These are phyloP conservation scores for Nakazawaea sp. DNA, from an alignment of 805 yeast genomes.

Conservation along the genomic window DNA sequence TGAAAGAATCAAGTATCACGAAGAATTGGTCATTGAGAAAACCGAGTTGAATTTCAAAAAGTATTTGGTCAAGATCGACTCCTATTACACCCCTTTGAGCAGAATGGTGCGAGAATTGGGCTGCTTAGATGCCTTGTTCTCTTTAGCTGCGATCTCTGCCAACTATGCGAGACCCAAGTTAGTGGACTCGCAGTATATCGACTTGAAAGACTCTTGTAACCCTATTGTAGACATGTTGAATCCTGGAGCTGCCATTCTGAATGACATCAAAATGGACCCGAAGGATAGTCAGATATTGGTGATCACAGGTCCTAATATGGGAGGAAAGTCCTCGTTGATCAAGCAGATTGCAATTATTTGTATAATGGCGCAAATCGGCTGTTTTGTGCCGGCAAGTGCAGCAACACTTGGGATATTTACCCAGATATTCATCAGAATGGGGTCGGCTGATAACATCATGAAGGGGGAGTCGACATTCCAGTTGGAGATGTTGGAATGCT, in stretches of 20 bases:
- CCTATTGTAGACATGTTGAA: conserved; percentile 21
- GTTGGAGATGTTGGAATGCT: conserved; percentile 67
- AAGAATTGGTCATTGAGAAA: conserved; percentile 41
- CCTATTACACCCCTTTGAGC: conserved; percentile 30
- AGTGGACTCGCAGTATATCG: conserved; percentile 38
- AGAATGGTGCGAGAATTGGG: conserved; percentile 42
- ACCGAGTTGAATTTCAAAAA: conserved; percentile 40
- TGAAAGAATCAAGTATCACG: conserved; percentile 50
- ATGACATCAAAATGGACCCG: conserved; percentile 46
- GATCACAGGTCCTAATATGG: conserved; percentile 86
- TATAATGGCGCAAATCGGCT: conserved; percentile 73
- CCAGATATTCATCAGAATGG: conserved; percentile 53
- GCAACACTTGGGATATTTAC: conserved; percentile 63
- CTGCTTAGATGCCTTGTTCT: conserved; percentile 56
- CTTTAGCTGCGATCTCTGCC: conserved; percentile 56
- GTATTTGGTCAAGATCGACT: conserved; percentile 33
- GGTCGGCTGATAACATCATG: conserved; percentile 74
- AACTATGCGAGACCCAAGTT: conserved; percentile 46
- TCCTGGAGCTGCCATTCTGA: conserved; percentile 49
- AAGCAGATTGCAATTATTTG: conserved; percentile 65
- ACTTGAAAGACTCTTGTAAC: conserved; percentile 45
- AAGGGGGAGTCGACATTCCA: conserved; percentile 78
- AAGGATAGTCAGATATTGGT: conserved; percentile 47
- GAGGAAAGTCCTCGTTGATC: conserved; percentile 77
- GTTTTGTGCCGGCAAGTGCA: conserved; percentile 60